Evolutionary conservation across 352 stramenopile genomes (phyloP), one percentile per base, ranked within the genome.

Genomic region (Phytophthora boehmeriae): DNA sequence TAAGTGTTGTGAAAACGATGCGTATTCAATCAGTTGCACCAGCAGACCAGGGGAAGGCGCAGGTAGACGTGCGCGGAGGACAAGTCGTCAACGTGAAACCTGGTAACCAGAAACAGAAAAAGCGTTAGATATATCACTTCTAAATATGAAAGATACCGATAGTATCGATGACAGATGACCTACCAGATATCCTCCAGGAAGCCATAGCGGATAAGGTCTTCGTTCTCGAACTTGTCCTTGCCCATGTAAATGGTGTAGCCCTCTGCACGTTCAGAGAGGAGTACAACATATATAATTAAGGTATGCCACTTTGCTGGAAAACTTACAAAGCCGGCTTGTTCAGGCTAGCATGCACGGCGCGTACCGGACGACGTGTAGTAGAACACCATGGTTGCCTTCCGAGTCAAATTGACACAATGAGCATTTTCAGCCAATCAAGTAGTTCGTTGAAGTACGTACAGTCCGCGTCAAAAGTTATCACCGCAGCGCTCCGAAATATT

Each of bases 171-270:
- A 23, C 11, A 38, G 11, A 41, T 35, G 3, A 20, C 9, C 16
- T 47, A 93, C 89, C 92, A 98, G 54, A 99, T 92, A 76, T 99
- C 96, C 66, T 98, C 93, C 13, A 96, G 75, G 56, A 96, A 96
- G 51, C 96, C 96, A 48, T 99, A 98, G 61, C 97, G 96, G 61
- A 99, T 99, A 46, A 99, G 82, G 65, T 98, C 90, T 84, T 99
- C 97, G 72, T 99, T 99, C 81, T 99, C 97, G 67, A 96, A 98
- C 80, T 99, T 99, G 85, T 99, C 97, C 59, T 95, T 97, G 57
- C 97, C 97, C 95, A 99, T 98, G 77, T 98, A 99, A 42, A 98
- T 96, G 32, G 77, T 95, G 59, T 95, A 91, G 11, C 96, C 87
- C 76, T 92, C 89, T 93, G 50, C 27, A 36, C 34, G 16, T 22